phyloP scores from a whole-genome alignment of 768 basidiomycete genomes.

The Leccinum disarticulatum region DNA sequence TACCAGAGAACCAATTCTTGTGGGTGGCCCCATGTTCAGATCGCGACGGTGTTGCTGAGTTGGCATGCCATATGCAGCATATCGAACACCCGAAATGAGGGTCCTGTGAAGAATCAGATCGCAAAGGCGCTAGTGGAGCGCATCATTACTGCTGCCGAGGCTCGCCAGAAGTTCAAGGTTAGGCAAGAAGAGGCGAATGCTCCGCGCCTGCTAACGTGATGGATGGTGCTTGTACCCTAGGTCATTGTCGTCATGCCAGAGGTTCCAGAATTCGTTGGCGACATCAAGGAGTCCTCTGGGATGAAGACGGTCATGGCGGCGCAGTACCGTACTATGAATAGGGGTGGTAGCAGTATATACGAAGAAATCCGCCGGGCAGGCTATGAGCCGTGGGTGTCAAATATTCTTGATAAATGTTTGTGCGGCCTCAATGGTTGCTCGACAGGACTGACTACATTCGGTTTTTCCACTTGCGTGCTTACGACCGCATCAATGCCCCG shows the following conservation, averaged over 20 bases:
- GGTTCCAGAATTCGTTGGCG: constrained; percentile 86
- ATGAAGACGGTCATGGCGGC: constrained; percentile 86
- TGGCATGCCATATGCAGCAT: constrained; percentile 49
- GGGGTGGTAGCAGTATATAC: constrained; percentile 85
- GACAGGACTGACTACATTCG: constrained; percentile 78
- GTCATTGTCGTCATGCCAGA: constrained; percentile 89
- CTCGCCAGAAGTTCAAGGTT: constrained; percentile 77
- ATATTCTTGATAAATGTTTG: background rate
- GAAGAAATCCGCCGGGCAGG: constrained; percentile 77
- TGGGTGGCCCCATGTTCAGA: constrained; percentile 37
- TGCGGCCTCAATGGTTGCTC: background rate
- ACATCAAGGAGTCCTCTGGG: constrained; percentile 63
- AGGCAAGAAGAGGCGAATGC: background rate
- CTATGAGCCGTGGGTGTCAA: constrained; percentile 64
- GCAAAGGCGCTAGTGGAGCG: constrained; percentile 81
- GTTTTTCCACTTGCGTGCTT: constrained; percentile 90
- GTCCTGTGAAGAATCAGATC: constrained; percentile 78
- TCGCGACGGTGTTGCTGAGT: constrained; percentile 3
- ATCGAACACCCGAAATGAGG: constrained; percentile 63
- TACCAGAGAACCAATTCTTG: constrained; percentile 83
- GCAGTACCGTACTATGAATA: constrained; percentile 85
- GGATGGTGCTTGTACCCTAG: constrained; percentile 35
- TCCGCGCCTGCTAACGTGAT: background rate
- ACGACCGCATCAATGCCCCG: constrained; percentile 87
- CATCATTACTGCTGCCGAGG: constrained; percentile 75